Percentiles rank a stretch among this genome's conserved stretches.
Evolutionary conservation across 345 rosid species (phyloP).

Genomic region (Eucalyptus albens): DNA sequence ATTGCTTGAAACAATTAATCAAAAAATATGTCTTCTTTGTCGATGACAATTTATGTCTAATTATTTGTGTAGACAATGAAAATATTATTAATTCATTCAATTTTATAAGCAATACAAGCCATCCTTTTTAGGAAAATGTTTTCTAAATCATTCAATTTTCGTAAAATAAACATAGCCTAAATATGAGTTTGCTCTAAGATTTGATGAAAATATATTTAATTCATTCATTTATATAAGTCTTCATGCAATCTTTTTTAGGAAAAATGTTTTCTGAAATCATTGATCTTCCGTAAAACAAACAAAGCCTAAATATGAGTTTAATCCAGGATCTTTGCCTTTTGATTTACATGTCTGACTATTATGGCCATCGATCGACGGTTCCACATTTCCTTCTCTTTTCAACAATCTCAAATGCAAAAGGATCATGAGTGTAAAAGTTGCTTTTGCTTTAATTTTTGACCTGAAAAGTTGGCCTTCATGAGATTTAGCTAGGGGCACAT

Average conservation of each 20-base stretch:
- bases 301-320: not conserved
- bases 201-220: no score
- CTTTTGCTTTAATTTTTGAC: not conserved
- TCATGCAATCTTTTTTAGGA: no score
- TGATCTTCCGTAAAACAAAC: no score
- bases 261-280: no score
- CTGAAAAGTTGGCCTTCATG: not conserved
- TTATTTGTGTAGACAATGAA: not conserved
- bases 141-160: not conserved
- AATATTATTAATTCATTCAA: no score
- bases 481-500: not conserved
- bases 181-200: not conserved
- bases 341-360: not conserved
- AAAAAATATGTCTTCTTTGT: not conserved
- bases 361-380: not conserved
- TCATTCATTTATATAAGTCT: no score
- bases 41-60: not conserved
- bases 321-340: not conserved
- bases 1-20: not conserved
- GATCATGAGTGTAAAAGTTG: not conserved
- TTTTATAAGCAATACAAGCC: no score
- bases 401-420: not conserved
- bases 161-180: no score
- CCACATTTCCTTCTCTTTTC: not conserved
- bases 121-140: no score